phyloP scores from a whole-genome alignment of 1,284 basidiomycete genomes.

The Irpex sp. region DNA sequence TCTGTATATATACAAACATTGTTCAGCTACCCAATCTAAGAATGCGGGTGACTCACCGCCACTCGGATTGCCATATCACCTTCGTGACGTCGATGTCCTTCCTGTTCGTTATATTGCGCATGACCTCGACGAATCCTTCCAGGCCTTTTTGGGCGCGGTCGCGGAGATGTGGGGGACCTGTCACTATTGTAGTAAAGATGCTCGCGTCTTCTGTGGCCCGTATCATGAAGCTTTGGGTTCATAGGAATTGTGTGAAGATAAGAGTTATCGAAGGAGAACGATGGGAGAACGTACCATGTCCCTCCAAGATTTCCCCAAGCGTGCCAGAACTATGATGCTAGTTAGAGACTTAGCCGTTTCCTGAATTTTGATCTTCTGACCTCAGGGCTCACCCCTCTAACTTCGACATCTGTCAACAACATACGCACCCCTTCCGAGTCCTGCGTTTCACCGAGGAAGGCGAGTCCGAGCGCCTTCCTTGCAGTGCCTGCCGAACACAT shows the following conservation, averaged over 20 bases:
- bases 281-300: conserved; percentile 14
- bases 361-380: conserved; percentile 9
- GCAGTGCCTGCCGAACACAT: conserved; percentile 14
- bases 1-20: conserved; percentile 10
- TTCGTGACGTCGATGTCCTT: background rate
- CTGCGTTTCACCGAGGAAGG: conserved; percentile 26
- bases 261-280: background rate
- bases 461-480: conserved; percentile 23
- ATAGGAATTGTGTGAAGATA: background rate
- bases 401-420: conserved; percentile 25
- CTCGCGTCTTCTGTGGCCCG: background rate
- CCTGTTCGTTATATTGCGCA: background rate
- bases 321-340: conserved; percentile 11
- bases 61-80: background rate
- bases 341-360: background rate
- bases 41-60: background rate
- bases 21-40: background rate
- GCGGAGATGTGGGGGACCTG: background rate
- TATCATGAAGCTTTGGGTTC: background rate
- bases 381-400: conserved; percentile 17
- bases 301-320: conserved; percentile 1
- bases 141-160: background rate
- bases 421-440: conserved; percentile 17
- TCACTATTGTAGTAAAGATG: background rate
- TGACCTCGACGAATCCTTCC: background rate